Evolutionary conservation across 1,139 yeast species (phyloP).

Genomic region (Yamadazyma trypodendri): DNA sequence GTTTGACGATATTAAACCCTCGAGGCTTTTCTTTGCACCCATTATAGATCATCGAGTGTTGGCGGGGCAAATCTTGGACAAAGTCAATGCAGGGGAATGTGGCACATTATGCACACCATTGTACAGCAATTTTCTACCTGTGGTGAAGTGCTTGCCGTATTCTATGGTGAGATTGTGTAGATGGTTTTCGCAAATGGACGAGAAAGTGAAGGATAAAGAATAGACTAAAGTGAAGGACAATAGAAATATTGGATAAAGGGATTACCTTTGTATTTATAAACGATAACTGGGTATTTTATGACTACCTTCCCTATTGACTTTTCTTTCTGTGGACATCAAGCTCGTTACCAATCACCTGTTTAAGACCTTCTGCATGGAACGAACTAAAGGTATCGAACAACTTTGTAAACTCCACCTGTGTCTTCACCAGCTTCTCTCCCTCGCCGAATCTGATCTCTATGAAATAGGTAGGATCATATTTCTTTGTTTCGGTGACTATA

Average conservation of each 20-base stretch:
- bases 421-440: constrained; percentile 23
- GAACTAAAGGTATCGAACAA: constrained; percentile 50
- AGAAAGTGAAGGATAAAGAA: constrained; percentile 23
- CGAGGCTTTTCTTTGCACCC: constrained; percentile 66
- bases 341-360: constrained; percentile 27
- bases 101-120: constrained; percentile 59
- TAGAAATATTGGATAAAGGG: too few relatives aligned
- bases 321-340: constrained; percentile 24
- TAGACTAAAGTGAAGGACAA: too few relatives aligned
- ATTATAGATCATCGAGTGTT: constrained; percentile 43
- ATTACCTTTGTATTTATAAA: too few relatives aligned
- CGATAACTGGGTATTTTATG: too few relatives aligned
- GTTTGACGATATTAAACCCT: constrained; percentile 62
- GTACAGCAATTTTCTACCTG: constrained; percentile 58
- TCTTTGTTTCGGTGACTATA: constrained; percentile 37
- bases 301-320: constrained; percentile 9
- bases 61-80: constrained; percentile 41
- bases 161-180: constrained; percentile 45
- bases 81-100: constrained; percentile 44
- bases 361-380: constrained; percentile 41
- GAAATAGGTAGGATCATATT: constrained; percentile 46
- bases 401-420: constrained; percentile 36
- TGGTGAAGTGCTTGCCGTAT: constrained; percentile 53
- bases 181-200: constrained; percentile 55
- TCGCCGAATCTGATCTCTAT: constrained; percentile 26